A percentile compares a stretch with the other conserved stretches of the same genome.
Conservation (phyloP, 192 early-diverging fungal genomes). For the Linnemannia zychae region DNA sequence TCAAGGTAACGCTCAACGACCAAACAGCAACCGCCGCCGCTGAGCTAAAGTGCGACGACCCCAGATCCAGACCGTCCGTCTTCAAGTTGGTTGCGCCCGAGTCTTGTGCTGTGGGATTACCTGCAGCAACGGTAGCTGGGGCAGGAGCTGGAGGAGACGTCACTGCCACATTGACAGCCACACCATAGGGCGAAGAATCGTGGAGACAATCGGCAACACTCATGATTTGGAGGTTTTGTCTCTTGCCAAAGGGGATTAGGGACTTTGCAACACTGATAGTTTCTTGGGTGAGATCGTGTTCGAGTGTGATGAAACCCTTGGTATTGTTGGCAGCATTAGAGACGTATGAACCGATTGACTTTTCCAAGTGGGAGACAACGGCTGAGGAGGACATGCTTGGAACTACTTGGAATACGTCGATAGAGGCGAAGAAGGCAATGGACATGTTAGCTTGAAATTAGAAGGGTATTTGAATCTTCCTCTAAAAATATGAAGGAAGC, state of each 20-base stretch:
- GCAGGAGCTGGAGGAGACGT: background rate
- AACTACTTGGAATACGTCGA: background rate
- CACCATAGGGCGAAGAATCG: constrained; percentile 18
- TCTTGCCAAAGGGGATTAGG: constrained; percentile 17
- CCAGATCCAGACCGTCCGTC: background rate
- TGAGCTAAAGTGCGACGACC: background rate
- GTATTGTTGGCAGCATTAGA: background rate
- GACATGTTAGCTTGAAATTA: background rate
- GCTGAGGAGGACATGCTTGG: background rate
- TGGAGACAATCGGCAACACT: constrained; percentile 32
- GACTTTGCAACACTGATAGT: constrained; percentile 23
- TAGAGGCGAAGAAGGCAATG: background rate
- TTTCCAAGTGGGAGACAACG: background rate
- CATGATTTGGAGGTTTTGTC: constrained; percentile 10
- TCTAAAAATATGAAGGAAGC: background rate
- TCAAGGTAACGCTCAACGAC: background rate
- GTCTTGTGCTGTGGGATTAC: background rate
- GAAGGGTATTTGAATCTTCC: background rate
- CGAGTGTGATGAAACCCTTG: constrained; percentile 41
- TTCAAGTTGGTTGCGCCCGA: background rate
- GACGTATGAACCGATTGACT: background rate
- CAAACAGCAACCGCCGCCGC: background rate
- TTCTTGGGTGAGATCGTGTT: constrained; percentile 24
- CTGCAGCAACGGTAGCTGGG: background rate
- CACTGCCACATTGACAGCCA: background rate